Evolutionary conservation across 352 stramenopile genomes (phyloP).

Genomic region (Phytophthora vignae): DNA sequence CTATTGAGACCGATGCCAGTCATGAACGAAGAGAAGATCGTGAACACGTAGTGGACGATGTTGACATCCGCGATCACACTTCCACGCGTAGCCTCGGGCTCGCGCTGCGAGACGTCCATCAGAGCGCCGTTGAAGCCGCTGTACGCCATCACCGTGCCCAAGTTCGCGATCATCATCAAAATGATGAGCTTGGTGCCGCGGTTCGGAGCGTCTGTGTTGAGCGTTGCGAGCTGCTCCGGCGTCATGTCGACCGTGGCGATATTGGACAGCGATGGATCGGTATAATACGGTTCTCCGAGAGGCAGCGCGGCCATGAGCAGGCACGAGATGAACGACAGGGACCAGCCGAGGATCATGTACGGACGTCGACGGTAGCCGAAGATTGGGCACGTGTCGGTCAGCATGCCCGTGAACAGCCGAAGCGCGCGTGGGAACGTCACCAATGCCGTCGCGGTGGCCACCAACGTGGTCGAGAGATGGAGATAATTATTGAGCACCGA

Average conservation of each 20-base stretch:
- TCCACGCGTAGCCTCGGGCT: conserved; percentile 46
- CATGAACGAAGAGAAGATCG: conserved; percentile 49
- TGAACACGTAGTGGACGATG: conserved; percentile 43
- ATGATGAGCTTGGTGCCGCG: conserved; percentile 59
- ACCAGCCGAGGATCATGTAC: conserved; percentile 83
- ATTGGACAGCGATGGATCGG: conserved; percentile 31
- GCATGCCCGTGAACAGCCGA: conserved; percentile 64
- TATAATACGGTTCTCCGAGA: conserved; percentile 57
- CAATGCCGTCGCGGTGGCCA: conserved; percentile 52
- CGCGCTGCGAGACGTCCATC: conserved; percentile 60
- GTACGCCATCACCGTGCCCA: conserved; percentile 81
- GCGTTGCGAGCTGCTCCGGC: conserved; percentile 34
- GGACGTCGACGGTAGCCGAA: conserved; percentile 78
- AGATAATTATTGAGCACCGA: conserved; percentile 69
- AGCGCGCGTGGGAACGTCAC: conserved; percentile 55
- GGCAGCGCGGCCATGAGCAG: conserved; percentile 54
- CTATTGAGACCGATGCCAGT: conserved; percentile 55
- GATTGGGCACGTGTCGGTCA: conserved; percentile 81
- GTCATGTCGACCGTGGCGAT: conserved; percentile 42
- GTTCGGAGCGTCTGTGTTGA: conserved; percentile 52
- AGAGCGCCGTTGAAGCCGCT: conserved; percentile 71
- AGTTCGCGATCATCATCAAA: conserved; percentile 74
- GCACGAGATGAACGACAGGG: conserved; percentile 44
- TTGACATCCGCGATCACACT: conserved; percentile 47
- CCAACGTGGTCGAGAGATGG: too few species aligned